Conservation (phyloP, 176 grass and related monocot genomes). For the Hyparrhenia diplandra region DNA sequence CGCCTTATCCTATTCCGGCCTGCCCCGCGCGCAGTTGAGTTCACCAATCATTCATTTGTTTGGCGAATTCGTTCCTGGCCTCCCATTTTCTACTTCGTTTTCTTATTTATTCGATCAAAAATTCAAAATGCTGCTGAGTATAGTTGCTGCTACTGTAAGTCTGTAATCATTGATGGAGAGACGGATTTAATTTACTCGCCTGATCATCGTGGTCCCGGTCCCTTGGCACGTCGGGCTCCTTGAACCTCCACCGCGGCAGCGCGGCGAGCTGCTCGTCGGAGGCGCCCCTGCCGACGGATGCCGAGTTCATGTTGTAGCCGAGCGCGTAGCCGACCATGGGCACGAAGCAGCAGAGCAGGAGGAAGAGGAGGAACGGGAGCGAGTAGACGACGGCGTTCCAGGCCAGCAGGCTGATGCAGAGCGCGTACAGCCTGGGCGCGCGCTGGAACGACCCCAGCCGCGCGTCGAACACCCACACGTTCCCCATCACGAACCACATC, state of each 20-base stretch:
- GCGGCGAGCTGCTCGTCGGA: slow-evolving; percentile 79
- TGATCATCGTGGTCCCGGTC: slow-evolving; percentile 37
- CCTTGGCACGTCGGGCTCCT: slow-evolving; percentile 38
- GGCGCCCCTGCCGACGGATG: slow-evolving; percentile 65
- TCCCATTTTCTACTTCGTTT: background rate
- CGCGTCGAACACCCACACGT: slow-evolving; percentile 97
- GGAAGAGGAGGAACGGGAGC: slow-evolving; percentile 92
- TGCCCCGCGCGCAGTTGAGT: slow-evolving; percentile 4
- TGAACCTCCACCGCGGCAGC: slow-evolving; percentile 76
- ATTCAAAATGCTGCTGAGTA: background rate
- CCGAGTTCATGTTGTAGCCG: slow-evolving; percentile 92
- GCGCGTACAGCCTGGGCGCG: slow-evolving; percentile 69
- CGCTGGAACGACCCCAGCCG: slow-evolving; percentile 65
- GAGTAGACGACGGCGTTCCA: slow-evolving; percentile 95
- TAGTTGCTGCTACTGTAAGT: background rate
- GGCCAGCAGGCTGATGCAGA: slow-evolving; percentile 72
- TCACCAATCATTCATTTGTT: slow-evolving; percentile 22
- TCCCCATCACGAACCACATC: slow-evolving; percentile 99
- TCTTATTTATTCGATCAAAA: background rate
- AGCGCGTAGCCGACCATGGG: slow-evolving; percentile 66
- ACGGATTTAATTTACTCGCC: slow-evolving; percentile 29
- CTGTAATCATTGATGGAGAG: background rate
- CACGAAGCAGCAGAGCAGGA: slow-evolving; percentile 94
- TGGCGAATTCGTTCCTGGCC: background rate
- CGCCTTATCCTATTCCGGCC: background rate